Evolutionary conservation across 176 grass and related monocot species (phyloP).

Genomic region (Oryza meyeriana): DNA sequence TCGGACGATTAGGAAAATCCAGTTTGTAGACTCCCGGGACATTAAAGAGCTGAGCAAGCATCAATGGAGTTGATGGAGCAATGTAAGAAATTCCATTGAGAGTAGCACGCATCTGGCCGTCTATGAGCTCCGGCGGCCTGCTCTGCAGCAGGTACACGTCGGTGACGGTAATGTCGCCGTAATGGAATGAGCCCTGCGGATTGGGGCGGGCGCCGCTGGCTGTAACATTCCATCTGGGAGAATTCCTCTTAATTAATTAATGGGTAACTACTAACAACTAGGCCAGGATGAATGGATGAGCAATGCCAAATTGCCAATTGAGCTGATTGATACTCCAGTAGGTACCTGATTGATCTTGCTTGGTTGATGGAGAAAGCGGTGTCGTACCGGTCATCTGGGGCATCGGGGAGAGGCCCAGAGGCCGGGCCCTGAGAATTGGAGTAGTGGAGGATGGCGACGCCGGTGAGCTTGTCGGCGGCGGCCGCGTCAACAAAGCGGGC

Average conservation of each 20-base stretch:
- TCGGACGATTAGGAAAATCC: slow-evolving; percentile 76
- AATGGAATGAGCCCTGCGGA: slow-evolving; percentile 92
- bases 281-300: not conserved
- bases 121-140: slow-evolving; percentile 61
- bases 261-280: too few relatives aligned
- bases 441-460: slow-evolving; percentile 81
- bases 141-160: slow-evolving; percentile 80
- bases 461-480: slow-evolving; percentile 56
- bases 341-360: slow-evolving; percentile 86
- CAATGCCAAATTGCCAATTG: not conserved
- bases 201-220: slow-evolving; percentile 87
- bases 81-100: slow-evolving; percentile 93
- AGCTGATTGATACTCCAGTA: not conserved
- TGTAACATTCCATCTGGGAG: slow-evolving; percentile 75
- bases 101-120: slow-evolving; percentile 63
- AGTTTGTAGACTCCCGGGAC: slow-evolving; percentile 79
- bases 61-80: slow-evolving; percentile 64
- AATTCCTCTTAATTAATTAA: not conserved
- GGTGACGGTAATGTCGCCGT: slow-evolving; percentile 88
- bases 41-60: slow-evolving; percentile 83
- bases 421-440: slow-evolving; percentile 74
- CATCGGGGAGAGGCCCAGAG: slow-evolving; percentile 73
- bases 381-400: slow-evolving; percentile 78
- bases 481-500: slow-evolving; percentile 55
- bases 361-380: slow-evolving; percentile 87